A percentile compares a stretch with the other conserved stretches of the same genome.
These are phyloP conservation scores for Mycena haematopus DNA, from an alignment of 768 basidiomycete species.

Conservation along the genomic window DNA sequence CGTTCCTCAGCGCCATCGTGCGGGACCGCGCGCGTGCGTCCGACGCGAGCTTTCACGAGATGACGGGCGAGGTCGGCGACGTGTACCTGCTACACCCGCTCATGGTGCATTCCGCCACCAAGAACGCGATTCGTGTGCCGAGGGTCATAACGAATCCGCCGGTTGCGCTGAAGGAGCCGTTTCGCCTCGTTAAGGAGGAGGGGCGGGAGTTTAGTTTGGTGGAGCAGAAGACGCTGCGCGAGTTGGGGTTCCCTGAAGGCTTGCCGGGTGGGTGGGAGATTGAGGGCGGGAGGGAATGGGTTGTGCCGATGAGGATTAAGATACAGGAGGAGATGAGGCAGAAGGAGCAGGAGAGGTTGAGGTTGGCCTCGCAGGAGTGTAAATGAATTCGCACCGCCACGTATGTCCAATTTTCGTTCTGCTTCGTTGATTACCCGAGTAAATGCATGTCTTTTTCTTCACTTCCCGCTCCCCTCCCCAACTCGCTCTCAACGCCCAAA, in stretches of 20 bases:
- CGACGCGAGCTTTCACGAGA: constrained; percentile 54
- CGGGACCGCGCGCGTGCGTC: constrained; percentile 42
- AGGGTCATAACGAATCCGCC: constrained; percentile 73
- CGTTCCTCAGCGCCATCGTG: constrained; percentile 43
- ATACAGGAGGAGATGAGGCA: constrained; percentile 55
- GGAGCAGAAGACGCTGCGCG: constrained; percentile 63
- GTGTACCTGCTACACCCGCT: constrained; percentile 68
- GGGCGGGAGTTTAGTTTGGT: constrained; percentile 60
- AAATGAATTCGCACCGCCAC: too few relatives aligned
- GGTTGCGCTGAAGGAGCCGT: constrained; percentile 59
- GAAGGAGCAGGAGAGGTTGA: constrained; percentile 54
- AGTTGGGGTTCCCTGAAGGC: constrained; percentile 50
- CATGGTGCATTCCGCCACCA: constrained; percentile 70
- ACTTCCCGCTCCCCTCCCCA: too few relatives aligned
- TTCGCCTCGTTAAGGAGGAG: constrained; percentile 54
- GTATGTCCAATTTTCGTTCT: too few relatives aligned
- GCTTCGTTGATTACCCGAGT: too few relatives aligned
- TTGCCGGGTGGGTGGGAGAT: constrained; percentile 51
- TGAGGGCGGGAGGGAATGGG: constrained; percentile 51
- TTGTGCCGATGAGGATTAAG: constrained; percentile 54
- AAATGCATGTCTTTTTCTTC: too few relatives aligned
- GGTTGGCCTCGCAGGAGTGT: too few relatives aligned
- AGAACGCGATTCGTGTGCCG: constrained; percentile 60
- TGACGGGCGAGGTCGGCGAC: constrained; percentile 68
- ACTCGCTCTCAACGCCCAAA: too few relatives aligned